Evolutionary conservation across 768 basidiomycete genomes (phyloP), one percentile per base, ranked within the genome.

Genomic region (Artomyces pyxidatus): DNA sequence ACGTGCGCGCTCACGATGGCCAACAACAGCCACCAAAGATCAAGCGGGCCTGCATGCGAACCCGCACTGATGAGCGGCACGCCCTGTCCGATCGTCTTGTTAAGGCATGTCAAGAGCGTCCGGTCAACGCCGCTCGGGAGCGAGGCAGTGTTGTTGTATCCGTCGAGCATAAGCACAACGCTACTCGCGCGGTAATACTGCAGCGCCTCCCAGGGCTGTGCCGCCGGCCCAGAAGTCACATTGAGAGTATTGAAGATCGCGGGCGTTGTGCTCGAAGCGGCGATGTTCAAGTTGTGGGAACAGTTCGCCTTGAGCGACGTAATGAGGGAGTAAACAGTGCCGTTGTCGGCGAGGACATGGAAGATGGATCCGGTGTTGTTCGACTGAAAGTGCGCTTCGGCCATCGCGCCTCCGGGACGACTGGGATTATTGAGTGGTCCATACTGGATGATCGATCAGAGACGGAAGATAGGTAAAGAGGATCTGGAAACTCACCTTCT

Each of bases 331-430:
- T 49, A 43, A 12, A 67, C 59, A 11, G 68, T 68, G 42, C 53
- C 50, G 49, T 65, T 60, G 55, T 71, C 68, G 21, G 68, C 48
- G 21, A 71, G 45, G 17, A 71, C 51, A 32, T 61, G 59, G 57
- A 69, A 68, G 1, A 59, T 65, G 21, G 59, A 59, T 41, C 62
- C 61, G 0, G 58, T 57, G 29, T 47, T 55, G 23, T 50, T 58
- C 16, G 67, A 64, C 4, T 52, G 46, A 55, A 68, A 64, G 6
- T 57, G 44, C 3, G 61, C 58, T 23, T 57, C 48, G 22, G 53
- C 49, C 49, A 65, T 51, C 1, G 61, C 56, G 5, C 69, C 68
- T 2, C 68, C 69, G 0, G 69, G 67, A 5, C 69, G 61, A 17
- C 60, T 61, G 10, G 61, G 57, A 46, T 70, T 69, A 28, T 59